A percentile compares a stretch with the other conserved stretches of the same genome.
These are phyloP conservation scores for Hypericum androsaemum DNA, from an alignment of 345 rosid genomes.

Conservation along the genomic window DNA sequence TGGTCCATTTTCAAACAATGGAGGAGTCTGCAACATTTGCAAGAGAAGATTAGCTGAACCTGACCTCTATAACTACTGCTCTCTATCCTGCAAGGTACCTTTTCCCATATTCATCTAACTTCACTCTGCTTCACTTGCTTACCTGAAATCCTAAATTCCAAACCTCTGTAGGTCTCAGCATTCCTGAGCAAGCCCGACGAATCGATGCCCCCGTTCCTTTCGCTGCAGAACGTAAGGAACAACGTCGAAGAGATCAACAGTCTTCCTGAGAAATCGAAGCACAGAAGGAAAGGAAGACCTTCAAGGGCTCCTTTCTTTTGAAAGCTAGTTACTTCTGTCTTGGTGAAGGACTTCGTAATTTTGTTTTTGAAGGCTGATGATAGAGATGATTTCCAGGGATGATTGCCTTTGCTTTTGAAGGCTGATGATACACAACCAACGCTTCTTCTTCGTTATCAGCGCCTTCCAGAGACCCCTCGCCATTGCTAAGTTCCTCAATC, in stretches of 20 bases:
- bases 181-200: constrained; percentile 8
- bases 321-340: neutral
- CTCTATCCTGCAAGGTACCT: constrained; percentile 37
- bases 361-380: too few species aligned
- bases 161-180: constrained; percentile 13
- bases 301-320: constrained; percentile 22
- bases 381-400: too few species aligned
- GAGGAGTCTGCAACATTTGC: constrained; percentile 21
- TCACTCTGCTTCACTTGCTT: neutral
- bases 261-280: neutral
- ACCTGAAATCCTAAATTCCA: neutral
- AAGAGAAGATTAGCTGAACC: constrained; percentile 28
- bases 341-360: too few species aligned
- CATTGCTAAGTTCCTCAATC: constrained; percentile 37
- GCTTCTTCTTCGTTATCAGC: constrained; percentile 14
- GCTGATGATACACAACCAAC: too few species aligned
- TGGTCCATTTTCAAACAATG: constrained; percentile 10
- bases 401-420: too few species aligned
- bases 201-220: constrained; percentile 12
- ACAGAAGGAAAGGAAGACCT: constrained; percentile 19
- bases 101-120: neutral
- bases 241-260: constrained; percentile 2
- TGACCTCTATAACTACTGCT: constrained; percentile 25
- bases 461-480: neutral
- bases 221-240: constrained; percentile 2